These are phyloP conservation scores for Carex littledalei DNA, from an alignment of 176 grass and related monocot species.

Conservation along the genomic window DNA sequence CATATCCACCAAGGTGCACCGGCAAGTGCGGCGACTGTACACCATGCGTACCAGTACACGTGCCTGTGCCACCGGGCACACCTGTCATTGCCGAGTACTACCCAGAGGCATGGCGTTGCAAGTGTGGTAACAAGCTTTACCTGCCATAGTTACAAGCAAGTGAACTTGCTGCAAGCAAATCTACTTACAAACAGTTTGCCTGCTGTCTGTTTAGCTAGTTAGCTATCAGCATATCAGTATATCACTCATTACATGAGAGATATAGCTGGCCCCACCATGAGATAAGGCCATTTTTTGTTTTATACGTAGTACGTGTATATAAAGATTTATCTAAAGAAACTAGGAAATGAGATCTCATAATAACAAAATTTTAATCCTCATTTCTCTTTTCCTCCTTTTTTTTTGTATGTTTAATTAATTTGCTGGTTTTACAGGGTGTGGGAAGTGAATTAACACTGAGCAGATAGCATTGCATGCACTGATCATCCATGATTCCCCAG, in stretches of 20 bases:
- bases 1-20: slow-evolving; percentile 65
- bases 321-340: neutral
- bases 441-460: neutral
- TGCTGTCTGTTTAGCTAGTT: neutral
- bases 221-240: neutral
- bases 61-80: slow-evolving; percentile 69
- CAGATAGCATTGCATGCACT: neutral
- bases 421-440: slow-evolving; percentile 10
- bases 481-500: neutral
- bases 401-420: neutral
- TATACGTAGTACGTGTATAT: neutral
- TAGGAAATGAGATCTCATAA: neutral
- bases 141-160: slow-evolving; percentile 43
- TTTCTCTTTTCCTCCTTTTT: neutral
- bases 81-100: slow-evolving; percentile 80
- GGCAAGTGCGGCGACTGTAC: slow-evolving; percentile 63
- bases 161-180: neutral
- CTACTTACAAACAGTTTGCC: neutral
- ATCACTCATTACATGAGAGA: neutral
- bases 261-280: neutral
- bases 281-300: neutral
- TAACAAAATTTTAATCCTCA: neutral
- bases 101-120: slow-evolving; percentile 86
- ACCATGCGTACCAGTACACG: slow-evolving; percentile 70
- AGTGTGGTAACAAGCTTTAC: slow-evolving; percentile 75